phyloP scores from a whole-genome alignment of 2,329 filamentous ascomycete species.

The Fusarium begoniae region DNA sequence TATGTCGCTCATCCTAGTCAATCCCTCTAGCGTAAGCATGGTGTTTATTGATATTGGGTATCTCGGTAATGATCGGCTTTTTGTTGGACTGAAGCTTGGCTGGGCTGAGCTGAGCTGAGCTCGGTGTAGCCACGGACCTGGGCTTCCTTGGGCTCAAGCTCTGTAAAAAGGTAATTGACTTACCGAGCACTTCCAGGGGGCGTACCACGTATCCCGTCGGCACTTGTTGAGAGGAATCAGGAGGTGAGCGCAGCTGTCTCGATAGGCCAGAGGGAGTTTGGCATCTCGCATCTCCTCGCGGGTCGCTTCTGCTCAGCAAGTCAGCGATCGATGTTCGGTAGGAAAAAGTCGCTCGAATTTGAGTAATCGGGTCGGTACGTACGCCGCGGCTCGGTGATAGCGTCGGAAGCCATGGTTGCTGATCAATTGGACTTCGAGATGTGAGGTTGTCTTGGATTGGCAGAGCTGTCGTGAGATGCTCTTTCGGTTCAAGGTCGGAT shows the following conservation, averaged over 20 bases:
- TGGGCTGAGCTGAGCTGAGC: not conserved
- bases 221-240: conserved; percentile 96
- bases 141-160: not conserved
- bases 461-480: conserved; percentile 42
- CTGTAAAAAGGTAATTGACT: conserved; percentile 46
- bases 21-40: conserved; percentile 34
- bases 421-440: conserved; percentile 48
- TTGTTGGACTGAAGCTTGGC: conserved; percentile 2
- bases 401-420: conserved; percentile 50
- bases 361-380: conserved; percentile 36
- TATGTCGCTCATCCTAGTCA: conserved; percentile 88
- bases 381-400: conserved; percentile 51
- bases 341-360: conserved; percentile 10
- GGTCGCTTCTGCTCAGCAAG: conserved; percentile 69
- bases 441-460: conserved; percentile 41
- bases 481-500: conserved; percentile 45
- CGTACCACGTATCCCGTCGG: conserved; percentile 89
- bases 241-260: conserved; percentile 94
- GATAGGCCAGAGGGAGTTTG: conserved; percentile 86
- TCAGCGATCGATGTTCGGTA: conserved; percentile 34
- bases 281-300: conserved; percentile 95
- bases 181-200: conserved; percentile 98
- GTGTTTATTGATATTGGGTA: conserved; percentile 10
- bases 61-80: conserved; percentile 22
- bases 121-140: conserved; percentile 6